Evolutionary conservation across 2,329 filamentous ascomycete species (phyloP), one percentile per base, ranked within the genome.

Genomic region (Hypoxylon rubiginosum): DNA sequence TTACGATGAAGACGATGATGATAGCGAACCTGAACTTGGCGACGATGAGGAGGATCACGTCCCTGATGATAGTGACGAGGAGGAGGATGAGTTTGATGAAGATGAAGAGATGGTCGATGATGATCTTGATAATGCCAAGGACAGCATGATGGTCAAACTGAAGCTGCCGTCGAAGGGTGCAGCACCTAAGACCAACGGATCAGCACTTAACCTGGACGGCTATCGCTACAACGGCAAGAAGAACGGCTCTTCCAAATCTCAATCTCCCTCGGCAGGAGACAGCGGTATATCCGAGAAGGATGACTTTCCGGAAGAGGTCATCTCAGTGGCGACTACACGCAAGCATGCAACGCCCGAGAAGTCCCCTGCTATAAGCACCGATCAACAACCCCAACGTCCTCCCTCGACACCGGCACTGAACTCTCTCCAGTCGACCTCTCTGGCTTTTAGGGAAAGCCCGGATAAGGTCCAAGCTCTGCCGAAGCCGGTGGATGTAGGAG

Each of bases 111-210:
- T 88, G 75, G 82, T 82, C 10, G 86, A 89, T 41, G 86, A 86
- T 51, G 46, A 49, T 39, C 79, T 81, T 11, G n/a, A 19, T 19
- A 79, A 78, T 64, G 67, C 78, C 66, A 83, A 84, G 71, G 34
- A 50, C 1, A 92, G 89, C 71, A 84, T 95, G 43, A 85, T 97
- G 54, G 91, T 97, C 61, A 94, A 92, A 76, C 83, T 97, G 13
- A 84, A 85, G 6, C 79, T 90, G 39, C 71, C 74, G 1, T 54
- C 66, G 21, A 83, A 83, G 43, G 70, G 28, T 4, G 48, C 83
- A 74, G 50, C 82, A 70, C 70, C 80, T 34, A 77, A 80, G 54
- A 69, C 77, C 62, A 73, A 79, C 53, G 78, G 77, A 57, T 74
- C 76, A 49, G 76, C 73, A 53, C 73, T 77, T 51, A 73, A 75